Percentiles rank a stretch among this genome's conserved stretches.
phyloP scores from a whole-genome alignment of 2,329 filamentous ascomycete genomes.

The Albophoma yamanashiensis region DNA sequence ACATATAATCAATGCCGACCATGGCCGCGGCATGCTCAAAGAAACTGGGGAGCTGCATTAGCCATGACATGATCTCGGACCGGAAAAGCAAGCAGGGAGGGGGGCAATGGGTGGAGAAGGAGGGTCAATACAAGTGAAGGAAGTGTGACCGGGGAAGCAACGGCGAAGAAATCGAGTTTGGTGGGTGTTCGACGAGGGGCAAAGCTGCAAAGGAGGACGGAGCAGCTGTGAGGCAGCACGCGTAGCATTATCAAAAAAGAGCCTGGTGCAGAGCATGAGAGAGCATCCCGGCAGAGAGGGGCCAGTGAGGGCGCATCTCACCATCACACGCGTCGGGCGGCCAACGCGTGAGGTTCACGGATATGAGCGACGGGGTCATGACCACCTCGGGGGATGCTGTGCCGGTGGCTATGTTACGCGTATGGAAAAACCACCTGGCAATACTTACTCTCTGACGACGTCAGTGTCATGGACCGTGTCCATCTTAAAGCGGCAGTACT shows the following conservation, averaged over 20 bases:
- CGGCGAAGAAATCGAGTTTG: conserved; percentile 35
- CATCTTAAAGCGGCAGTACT: conserved; percentile 96
- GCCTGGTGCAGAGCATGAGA: conserved; percentile 58
- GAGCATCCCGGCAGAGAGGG: conserved; percentile 45
- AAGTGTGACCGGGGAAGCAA: conserved; percentile 36
- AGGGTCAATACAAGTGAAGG: conserved; percentile 47
- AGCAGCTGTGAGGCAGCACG: conserved; percentile 26
- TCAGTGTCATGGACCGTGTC: conserved; percentile 92
- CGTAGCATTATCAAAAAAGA: conserved; percentile 36
- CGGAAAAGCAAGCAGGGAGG: conserved; percentile 1
- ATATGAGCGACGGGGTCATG: conserved; percentile 28
- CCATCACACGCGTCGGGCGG: conserved; percentile 37
- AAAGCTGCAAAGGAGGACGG: conserved; percentile 24
- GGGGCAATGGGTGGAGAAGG: conserved; percentile 20
- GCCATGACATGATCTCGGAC: conserved; percentile 5
- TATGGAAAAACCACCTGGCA: conserved; percentile 49
- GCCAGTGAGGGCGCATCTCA: conserved; percentile 61
- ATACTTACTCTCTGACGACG: conserved; percentile 99
- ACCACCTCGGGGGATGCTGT: conserved; percentile 29
- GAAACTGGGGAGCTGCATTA: conserved; percentile 48
- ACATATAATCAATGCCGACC: conserved; percentile 86
- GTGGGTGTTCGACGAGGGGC: conserved; percentile 19
- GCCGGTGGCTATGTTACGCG: conserved; percentile 48
- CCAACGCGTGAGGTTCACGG: conserved; percentile 23
- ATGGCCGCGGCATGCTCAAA: conserved; percentile 81